Conservation (phyloP, 345 rosid species). For the Xanthoceras sorbifolium region DNA sequence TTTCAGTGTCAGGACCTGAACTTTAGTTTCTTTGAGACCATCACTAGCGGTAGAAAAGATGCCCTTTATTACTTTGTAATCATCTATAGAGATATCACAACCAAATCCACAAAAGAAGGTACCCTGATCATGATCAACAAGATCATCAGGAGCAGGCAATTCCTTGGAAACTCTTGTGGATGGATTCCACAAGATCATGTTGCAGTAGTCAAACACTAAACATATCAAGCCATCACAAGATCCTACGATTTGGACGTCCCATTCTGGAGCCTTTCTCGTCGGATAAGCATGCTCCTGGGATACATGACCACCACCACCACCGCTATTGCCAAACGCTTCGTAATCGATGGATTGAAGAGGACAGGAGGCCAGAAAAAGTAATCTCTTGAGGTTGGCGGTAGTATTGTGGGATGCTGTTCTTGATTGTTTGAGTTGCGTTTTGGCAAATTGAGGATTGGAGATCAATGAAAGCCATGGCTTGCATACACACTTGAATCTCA, state of each 20-base stretch:
- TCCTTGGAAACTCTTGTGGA: conserved; percentile 25
- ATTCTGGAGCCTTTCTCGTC: neutral
- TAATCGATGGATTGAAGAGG: conserved; percentile 34
- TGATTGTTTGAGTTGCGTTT: conserved; percentile 29
- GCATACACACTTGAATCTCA: conserved; percentile 35
- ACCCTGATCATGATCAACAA: conserved; percentile 8
- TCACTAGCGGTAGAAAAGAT: neutral
- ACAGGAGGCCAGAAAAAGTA: conserved; percentile 28
- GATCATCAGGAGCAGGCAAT: conserved; percentile 27
- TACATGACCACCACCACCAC: no score
- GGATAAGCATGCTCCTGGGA: conserved; percentile 2
- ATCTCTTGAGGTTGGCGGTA: conserved; percentile 18
- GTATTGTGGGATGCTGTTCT: neutral
- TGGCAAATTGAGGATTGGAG: conserved; percentile 25
- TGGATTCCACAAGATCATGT: conserved; percentile 43
- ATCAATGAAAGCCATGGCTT: conserved; percentile 31
- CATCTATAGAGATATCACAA: conserved; percentile 30
- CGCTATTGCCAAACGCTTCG: neutral
- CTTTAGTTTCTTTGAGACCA: conserved; percentile 7
- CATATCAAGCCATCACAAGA: conserved; percentile 45
- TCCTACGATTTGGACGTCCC: conserved; percentile 22
- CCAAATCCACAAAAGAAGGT: conserved; percentile 33
- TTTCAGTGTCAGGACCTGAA: conserved; percentile 29
- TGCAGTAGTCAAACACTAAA: conserved; percentile 23
- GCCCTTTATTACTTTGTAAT: conserved; percentile 30